Evolutionary conservation across 2,329 filamentous ascomycete genomes (phyloP).

Genomic region (Aspergillus bombycis): DNA sequence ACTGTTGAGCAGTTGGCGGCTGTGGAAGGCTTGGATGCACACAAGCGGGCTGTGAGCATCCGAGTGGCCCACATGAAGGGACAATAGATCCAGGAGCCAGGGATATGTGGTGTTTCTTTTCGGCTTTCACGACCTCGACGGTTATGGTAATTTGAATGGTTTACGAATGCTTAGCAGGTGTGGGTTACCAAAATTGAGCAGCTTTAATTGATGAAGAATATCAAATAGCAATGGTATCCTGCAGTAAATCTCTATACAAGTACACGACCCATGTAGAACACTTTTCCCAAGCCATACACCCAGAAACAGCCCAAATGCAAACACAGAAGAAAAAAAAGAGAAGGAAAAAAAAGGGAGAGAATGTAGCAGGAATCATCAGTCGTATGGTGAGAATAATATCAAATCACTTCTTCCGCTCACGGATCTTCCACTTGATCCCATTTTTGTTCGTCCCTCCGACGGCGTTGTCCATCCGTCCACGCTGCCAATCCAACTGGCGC

Average conservation of each 20-base stretch:
- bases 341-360: conserved; percentile 11
- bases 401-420: conserved; percentile 57
- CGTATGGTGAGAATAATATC: neutral
- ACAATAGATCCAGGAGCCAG: conserved; percentile 10
- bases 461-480: conserved; percentile 63
- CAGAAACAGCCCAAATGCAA: conserved; percentile 2
- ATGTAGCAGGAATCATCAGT: conserved; percentile 2
- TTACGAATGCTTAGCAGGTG: conserved; percentile 4
- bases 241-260: conserved; percentile 11
- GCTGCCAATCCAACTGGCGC: conserved; percentile 60
- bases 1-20: conserved; percentile 95
- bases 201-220: conserved; percentile 1
- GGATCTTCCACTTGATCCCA: conserved; percentile 66
- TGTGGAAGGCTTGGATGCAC: conserved; percentile 92
- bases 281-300: conserved; percentile 20
- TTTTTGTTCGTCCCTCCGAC: conserved; percentile 66
- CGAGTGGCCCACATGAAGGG: conserved; percentile 55
- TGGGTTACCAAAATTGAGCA: neutral
- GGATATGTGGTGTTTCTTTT: neutral
- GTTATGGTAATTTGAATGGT: conserved; percentile 2
- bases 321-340: neutral
- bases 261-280: conserved; percentile 13
- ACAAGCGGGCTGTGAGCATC: conserved; percentile 74
- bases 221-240: conserved; percentile 22
- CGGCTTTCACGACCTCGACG: neutral